phyloP scores from a whole-genome alignment of 495 filamentous ascomycete species.

The Niebla homalea region DNA sequence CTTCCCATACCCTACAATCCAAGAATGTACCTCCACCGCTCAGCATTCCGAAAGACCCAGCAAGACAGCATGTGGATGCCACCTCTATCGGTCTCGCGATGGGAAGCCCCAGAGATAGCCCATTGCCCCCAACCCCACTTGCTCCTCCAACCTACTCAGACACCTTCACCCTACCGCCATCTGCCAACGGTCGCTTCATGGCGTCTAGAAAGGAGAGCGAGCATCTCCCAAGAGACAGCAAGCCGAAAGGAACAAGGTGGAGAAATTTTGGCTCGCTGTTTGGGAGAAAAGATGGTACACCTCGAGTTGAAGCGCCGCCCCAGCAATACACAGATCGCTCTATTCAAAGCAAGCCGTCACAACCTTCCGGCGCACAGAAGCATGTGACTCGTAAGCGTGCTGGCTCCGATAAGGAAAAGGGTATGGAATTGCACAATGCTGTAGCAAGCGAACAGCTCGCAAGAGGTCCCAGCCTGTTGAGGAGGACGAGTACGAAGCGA shows the following conservation, averaged over 20 bases:
- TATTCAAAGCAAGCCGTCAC: neutral
- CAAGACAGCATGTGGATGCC: conserved; percentile 13
- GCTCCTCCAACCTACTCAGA: conserved; percentile 5
- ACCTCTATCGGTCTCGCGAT: conserved; percentile 40
- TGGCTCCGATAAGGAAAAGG: conserved; percentile 8
- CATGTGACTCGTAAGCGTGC: conserved; percentile 11
- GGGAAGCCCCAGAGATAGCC: conserved; percentile 34
- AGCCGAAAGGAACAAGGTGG: conserved; percentile 42
- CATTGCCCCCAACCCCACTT: conserved; percentile 14
- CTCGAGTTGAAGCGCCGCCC: conserved; percentile 15
- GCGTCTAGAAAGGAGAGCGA: conserved; percentile 10
- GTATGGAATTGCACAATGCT: conserved; percentile 5
- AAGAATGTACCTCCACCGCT: neutral
- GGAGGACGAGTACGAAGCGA: conserved; percentile 1
- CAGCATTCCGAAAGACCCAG: neutral
- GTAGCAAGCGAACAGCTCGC: neutral
- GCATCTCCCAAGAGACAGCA: conserved; percentile 8
- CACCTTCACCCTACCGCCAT: neutral
- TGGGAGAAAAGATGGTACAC: conserved; percentile 29
- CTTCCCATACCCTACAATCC: neutral
- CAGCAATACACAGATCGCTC: conserved; percentile 20
- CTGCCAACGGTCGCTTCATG: neutral
- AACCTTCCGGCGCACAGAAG: neutral
- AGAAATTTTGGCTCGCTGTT: conserved; percentile 42
- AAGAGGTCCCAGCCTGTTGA: neutral